Evolutionary conservation across 2,329 filamentous ascomycete genomes (phyloP).

Genomic region (Chrysoporthe deuterocubensis): DNA sequence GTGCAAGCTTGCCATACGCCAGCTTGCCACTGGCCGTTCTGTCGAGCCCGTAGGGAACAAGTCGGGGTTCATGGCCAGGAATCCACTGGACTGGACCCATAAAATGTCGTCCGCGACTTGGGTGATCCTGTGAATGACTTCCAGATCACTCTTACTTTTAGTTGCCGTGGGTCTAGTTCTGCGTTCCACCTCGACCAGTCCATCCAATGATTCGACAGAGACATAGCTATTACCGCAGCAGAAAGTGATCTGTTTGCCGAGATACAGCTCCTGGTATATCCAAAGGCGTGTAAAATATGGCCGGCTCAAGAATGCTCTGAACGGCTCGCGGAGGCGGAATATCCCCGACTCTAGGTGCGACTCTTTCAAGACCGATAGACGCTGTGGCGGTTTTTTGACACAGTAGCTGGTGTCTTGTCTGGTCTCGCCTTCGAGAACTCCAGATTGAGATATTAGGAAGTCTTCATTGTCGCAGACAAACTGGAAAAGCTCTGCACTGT

Average conservation of each 20-base stretch:
- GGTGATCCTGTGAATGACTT: too few relatives aligned
- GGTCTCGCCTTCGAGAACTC: background rate
- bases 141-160: too few relatives aligned
- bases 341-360: background rate
- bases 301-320: background rate
- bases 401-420: background rate
- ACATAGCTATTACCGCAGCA: background rate
- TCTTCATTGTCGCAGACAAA: background rate
- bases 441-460: background rate
- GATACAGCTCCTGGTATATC: background rate
- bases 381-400: background rate
- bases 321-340: background rate
- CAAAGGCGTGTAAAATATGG: background rate
- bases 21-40: too few relatives aligned
- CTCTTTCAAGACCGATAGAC: background rate
- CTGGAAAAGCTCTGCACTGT: background rate
- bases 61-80: too few relatives aligned
- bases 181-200: background rate
- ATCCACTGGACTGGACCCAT: too few relatives aligned
- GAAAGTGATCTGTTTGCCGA: background rate
- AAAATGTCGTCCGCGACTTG: too few relatives aligned
- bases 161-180: too few relatives aligned
- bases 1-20: too few relatives aligned
- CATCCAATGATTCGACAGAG: background rate
- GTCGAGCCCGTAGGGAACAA: too few relatives aligned